Percentiles rank a stretch among this genome's conserved stretches.
phyloP scores from a whole-genome alignment of 73 alveolate genomes.

The Tetrahymena borealis region DNA sequence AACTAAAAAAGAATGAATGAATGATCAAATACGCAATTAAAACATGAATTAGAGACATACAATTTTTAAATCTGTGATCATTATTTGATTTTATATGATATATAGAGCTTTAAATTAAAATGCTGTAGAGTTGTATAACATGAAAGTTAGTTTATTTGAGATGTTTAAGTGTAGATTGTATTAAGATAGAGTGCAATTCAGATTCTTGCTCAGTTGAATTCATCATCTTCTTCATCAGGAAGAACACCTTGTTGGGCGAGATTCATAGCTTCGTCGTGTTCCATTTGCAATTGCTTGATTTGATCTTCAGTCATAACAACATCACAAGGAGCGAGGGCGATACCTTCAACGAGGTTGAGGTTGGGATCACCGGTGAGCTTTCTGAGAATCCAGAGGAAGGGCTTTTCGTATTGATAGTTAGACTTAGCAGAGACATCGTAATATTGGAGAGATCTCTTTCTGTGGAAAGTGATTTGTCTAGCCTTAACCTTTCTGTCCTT shows the following conservation, averaged over 20 bases:
- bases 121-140: not conserved
- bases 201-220: slow-evolving; percentile 45
- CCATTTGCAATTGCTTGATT: slow-evolving; percentile 55
- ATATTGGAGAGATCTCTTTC: slow-evolving; percentile 97
- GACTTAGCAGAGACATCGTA: slow-evolving; percentile 98
- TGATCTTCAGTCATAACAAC: slow-evolving; percentile 64
- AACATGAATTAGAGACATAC: not conserved
- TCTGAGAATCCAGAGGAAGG: slow-evolving; percentile 98
- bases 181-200: not conserved
- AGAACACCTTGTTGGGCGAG: slow-evolving; percentile 43
- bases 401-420: slow-evolving; percentile 99
- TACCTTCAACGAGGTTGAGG: slow-evolving; percentile 73
- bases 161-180: not conserved
- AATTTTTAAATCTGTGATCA: not conserved
- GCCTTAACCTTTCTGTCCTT: slow-evolving; percentile 98
- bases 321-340: slow-evolving; percentile 75
- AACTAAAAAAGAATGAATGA: not conserved
- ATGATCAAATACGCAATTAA: not conserved
- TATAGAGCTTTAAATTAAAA: not conserved
- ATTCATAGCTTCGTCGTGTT: slow-evolving; percentile 64
- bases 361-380: slow-evolving; percentile 89
- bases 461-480: slow-evolving; percentile 94
- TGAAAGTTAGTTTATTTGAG: not conserved
- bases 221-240: slow-evolving; percentile 88
- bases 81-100: not conserved